These are phyloP conservation scores for Starmerella lactis-condensi DNA, from an alignment of 805 yeast species.

Conservation along the genomic window DNA sequence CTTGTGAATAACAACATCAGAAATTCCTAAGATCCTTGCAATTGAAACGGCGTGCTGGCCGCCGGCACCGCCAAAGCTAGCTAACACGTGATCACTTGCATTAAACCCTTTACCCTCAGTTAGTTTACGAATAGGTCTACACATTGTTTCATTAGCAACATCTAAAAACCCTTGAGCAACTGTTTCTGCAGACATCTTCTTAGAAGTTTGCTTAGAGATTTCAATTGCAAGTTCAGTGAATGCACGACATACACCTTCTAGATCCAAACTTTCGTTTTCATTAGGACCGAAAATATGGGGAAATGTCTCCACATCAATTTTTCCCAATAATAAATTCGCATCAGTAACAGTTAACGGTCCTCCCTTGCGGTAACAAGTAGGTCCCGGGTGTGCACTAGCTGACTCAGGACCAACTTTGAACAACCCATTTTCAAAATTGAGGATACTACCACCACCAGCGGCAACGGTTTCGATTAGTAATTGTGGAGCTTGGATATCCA, in stretches of 20 bases:
- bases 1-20: slow-evolving; percentile 52
- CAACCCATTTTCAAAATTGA: slow-evolving; percentile 50
- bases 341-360: slow-evolving; percentile 77
- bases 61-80: slow-evolving; percentile 85
- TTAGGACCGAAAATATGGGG: slow-evolving; percentile 72
- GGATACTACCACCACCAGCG: slow-evolving; percentile 65
- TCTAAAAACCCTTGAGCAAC: slow-evolving; percentile 66
- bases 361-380: slow-evolving; percentile 68
- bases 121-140: slow-evolving; percentile 68
- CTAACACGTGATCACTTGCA: slow-evolving; percentile 47
- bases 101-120: slow-evolving; percentile 72
- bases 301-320: slow-evolving; percentile 54
- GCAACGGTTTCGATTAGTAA: slow-evolving; percentile 67
- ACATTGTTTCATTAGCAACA: slow-evolving; percentile 78
- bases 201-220: slow-evolving; percentile 38
- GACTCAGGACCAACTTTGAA: slow-evolving; percentile 75
- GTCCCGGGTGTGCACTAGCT: slow-evolving; percentile 80
- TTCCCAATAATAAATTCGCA: slow-evolving; percentile 56
- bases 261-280: slow-evolving; percentile 53
- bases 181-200: slow-evolving; percentile 36
- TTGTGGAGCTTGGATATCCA: slow-evolving; percentile 70
- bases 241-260: slow-evolving; percentile 30
- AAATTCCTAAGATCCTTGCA: slow-evolving; percentile 52
- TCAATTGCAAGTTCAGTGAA: slow-evolving; percentile 36
- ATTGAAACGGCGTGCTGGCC: slow-evolving; percentile 76